These are phyloP conservation scores for Colletotrichum chlorophyti DNA, from an alignment of 2,329 filamentous ascomycete species.

Conservation along the genomic window DNA sequence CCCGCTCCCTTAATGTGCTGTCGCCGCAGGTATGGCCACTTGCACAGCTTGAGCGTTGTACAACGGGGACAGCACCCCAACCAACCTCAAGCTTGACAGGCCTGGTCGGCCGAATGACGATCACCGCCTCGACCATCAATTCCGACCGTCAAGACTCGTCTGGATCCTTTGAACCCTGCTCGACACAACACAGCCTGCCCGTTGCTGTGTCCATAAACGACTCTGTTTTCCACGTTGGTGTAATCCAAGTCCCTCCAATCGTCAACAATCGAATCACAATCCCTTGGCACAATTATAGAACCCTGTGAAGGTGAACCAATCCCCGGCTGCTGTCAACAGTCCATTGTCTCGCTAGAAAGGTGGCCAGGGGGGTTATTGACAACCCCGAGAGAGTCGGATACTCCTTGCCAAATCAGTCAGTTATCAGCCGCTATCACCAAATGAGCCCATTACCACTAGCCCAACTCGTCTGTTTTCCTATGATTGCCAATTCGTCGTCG, in stretches of 20 bases:
- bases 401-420: slow-evolving; percentile 8
- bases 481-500: background rate
- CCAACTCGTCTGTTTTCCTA: slow-evolving; percentile 1
- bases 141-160: background rate
- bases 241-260: background rate
- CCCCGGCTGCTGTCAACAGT: background rate
- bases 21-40: too few species aligned
- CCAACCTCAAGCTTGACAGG: slow-evolving; percentile 7
- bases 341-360: too few species aligned
- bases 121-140: slow-evolving; percentile 8
- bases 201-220: slow-evolving; percentile 13
- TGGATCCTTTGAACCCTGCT: slow-evolving; percentile 8
- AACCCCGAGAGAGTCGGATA: too few species aligned
- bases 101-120: slow-evolving; percentile 24
- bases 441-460: background rate
- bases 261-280: slow-evolving; percentile 9
- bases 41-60: too few species aligned
- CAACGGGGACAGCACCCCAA: too few species aligned
- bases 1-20: too few species aligned
- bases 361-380: too few species aligned
- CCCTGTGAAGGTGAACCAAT: slow-evolving; percentile 15
- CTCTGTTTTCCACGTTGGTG: slow-evolving; percentile 4
- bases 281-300: slow-evolving; percentile 25
- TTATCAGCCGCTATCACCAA: slow-evolving; percentile 2
- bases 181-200: slow-evolving; percentile 7